Evolutionary conservation across 148 eudicot species (phyloP).

Genomic region (Vaccinium vitisidaea): DNA sequence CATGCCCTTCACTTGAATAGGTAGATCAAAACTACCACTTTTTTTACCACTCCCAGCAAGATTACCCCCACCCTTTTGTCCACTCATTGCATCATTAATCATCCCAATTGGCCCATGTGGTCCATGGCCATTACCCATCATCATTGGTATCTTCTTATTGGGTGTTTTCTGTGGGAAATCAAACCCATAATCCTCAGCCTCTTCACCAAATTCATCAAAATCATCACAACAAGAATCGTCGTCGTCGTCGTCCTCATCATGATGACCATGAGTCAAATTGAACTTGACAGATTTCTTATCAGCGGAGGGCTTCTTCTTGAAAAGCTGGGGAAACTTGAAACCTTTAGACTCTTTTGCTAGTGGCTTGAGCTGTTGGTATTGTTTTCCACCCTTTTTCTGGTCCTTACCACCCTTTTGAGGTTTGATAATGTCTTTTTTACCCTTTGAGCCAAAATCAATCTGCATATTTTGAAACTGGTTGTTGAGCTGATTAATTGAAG

Average conservation of each 20-base stretch:
- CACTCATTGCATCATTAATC: constrained; percentile 27
- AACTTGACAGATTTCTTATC: constrained; percentile 67
- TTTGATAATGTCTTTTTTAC: constrained; percentile 34
- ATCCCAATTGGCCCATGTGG: constrained; percentile 29
- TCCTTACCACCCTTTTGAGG: constrained; percentile 35
- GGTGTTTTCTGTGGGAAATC: constrained; percentile 36
- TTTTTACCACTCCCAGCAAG: constrained; percentile 42
- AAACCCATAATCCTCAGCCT: constrained; percentile 31
- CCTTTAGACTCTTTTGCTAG: constrained; percentile 43
- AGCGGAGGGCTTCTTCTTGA: constrained; percentile 37
- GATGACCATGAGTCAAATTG: constrained; percentile 40
- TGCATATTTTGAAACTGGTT: constrained; percentile 55
- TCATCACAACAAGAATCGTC: constrained; percentile 44
- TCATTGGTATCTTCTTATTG: constrained; percentile 24
- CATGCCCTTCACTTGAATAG: constrained; percentile 33
- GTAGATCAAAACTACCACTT: constrained; percentile 30
- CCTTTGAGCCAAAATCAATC: constrained; percentile 36
- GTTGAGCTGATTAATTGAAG: constrained; percentile 24
- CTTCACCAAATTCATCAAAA: constrained; percentile 47
- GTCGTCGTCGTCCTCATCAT: constrained; percentile 30
- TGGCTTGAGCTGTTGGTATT: constrained; percentile 39
- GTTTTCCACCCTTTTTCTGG: constrained; percentile 35
- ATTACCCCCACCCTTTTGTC: constrained; percentile 27
- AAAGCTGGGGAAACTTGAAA: not conserved
- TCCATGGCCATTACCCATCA: constrained; percentile 35